Conservation (phyloP, 176 grass and related monocot genomes). For the Lolium multiflorum region DNA sequence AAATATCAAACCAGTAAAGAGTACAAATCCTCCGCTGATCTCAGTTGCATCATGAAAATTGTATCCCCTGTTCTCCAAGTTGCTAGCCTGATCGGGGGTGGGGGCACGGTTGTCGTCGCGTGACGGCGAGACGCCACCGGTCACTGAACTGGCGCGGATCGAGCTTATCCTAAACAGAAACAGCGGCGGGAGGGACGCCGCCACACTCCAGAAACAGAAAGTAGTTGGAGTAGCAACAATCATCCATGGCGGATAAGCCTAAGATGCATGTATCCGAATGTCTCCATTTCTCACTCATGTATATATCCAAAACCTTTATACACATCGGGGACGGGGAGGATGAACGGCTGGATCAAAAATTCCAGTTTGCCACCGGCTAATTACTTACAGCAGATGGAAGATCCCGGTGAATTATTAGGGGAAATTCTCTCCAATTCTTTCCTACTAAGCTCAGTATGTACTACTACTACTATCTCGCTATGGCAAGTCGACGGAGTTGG, state of each 20-base stretch:
- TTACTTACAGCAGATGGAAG: too few relatives aligned
- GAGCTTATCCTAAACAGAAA: slow-evolving; percentile 30
- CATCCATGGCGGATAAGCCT: neutral
- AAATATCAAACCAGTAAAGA: too few relatives aligned
- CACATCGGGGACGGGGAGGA: neutral
- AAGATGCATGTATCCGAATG: neutral
- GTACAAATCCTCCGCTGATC: too few relatives aligned
- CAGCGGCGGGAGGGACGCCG: neutral
- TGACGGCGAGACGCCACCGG: slow-evolving; percentile 13
- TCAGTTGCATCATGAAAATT: too few relatives aligned
- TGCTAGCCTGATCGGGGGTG: neutral
- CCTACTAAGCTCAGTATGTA: too few relatives aligned
- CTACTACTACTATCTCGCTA: too few relatives aligned
- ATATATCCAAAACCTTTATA: slow-evolving; percentile 30
- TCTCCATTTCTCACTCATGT: neutral
- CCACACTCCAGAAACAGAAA: neutral
- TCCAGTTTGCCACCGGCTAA: neutral
- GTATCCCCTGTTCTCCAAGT: too few relatives aligned
- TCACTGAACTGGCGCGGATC: neutral
- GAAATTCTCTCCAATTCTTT: too few relatives aligned
- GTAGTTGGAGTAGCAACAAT: neutral
- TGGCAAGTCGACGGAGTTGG: slow-evolving; percentile 29
- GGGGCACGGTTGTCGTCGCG: slow-evolving; percentile 35
- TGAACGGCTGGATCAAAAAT: slow-evolving; percentile 17
- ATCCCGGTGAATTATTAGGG: too few relatives aligned